Percentiles rank a stretch among this genome's conserved stretches.
phyloP scores from a whole-genome alignment of 768 basidiomycete species.

The Fibroporia radiculosa region DNA sequence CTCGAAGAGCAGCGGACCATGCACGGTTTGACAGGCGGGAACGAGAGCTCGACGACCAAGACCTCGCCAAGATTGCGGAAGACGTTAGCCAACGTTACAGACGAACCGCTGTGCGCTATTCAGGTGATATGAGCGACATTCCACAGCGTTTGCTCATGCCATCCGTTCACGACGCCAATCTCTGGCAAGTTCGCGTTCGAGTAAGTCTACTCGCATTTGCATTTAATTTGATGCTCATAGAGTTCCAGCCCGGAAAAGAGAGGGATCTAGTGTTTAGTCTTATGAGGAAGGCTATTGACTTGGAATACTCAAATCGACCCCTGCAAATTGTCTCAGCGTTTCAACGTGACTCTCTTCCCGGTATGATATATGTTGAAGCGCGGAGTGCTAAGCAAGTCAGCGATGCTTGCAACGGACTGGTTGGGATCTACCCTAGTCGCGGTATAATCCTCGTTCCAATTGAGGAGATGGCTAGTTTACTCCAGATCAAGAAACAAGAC shows the following conservation, averaged over 20 bases:
- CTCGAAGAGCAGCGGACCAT: conserved; percentile 48
- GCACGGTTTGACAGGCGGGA: conserved; percentile 66
- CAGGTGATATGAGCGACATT: conserved; percentile 88
- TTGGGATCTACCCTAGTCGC: conserved; percentile 83
- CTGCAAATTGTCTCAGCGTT: conserved; percentile 91
- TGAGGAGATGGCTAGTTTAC: conserved; percentile 94
- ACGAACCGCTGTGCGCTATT: conserved; percentile 64
- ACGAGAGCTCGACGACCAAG: conserved; percentile 66
- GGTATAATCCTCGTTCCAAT: conserved; percentile 86
- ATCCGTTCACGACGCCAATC: conserved; percentile 86
- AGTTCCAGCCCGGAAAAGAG: conserved; percentile 90
- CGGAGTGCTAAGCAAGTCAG: conserved; percentile 79
- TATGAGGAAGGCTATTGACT: conserved; percentile 86
- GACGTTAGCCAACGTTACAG: conserved; percentile 74
- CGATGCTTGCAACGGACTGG: conserved; percentile 81
- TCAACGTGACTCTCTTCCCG: conserved; percentile 89
- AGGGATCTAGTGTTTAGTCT: conserved; percentile 90
- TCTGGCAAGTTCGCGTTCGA: conserved; percentile 95
- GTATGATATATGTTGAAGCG: conserved; percentile 96
- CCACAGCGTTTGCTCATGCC: conserved; percentile 95
- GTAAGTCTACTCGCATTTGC: conserved; percentile 31
- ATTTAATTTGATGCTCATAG: conserved; percentile 4
- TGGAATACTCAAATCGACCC: conserved; percentile 70
- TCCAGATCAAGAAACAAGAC: conserved; percentile 95
- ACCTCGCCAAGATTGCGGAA: conserved; percentile 78